Conservation (phyloP, 495 filamentous ascomycete species). For the Pseudoneurospora amorphoporcata region DNA sequence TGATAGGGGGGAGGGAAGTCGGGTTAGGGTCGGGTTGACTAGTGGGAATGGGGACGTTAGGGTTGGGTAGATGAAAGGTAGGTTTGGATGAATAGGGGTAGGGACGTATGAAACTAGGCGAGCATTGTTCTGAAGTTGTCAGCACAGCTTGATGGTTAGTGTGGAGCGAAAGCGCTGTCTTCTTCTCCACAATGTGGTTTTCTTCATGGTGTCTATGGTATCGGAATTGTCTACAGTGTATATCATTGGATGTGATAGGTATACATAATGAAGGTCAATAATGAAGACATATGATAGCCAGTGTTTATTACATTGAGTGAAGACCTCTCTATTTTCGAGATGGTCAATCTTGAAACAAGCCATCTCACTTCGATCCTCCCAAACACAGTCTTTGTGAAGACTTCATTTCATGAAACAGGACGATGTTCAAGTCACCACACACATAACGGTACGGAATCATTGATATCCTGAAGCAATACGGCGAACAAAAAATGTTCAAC, state of each 20-base stretch:
- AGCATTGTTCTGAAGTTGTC: too few species aligned
- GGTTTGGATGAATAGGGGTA: not conserved
- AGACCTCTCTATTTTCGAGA: not conserved
- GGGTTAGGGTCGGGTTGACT: slow-evolving; percentile 11
- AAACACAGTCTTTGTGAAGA: too few species aligned
- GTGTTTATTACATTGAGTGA: not conserved
- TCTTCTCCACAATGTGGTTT: not conserved
- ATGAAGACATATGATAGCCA: not conserved
- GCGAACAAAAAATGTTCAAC: not conserved
- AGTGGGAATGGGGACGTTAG: slow-evolving; percentile 21
- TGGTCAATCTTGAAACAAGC: too few species aligned
- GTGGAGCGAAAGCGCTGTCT: not conserved
- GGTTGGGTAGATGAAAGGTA: slow-evolving; percentile 14
- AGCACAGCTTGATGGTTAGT: too few species aligned
- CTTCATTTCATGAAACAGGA: not conserved
- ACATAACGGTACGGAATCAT: not conserved
- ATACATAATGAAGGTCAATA: not conserved
- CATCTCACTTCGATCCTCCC: too few species aligned
- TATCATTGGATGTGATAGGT: too few species aligned
- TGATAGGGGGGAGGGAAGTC: slow-evolving; percentile 19
- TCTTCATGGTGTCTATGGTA: not conserved
- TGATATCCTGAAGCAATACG: not conserved
- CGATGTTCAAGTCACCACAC: not conserved
- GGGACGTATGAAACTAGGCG: too few species aligned
- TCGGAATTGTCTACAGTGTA: not conserved